These are phyloP conservation scores for Huntiella savannae DNA, from an alignment of 2,329 filamentous ascomycete species.

Conservation along the genomic window DNA sequence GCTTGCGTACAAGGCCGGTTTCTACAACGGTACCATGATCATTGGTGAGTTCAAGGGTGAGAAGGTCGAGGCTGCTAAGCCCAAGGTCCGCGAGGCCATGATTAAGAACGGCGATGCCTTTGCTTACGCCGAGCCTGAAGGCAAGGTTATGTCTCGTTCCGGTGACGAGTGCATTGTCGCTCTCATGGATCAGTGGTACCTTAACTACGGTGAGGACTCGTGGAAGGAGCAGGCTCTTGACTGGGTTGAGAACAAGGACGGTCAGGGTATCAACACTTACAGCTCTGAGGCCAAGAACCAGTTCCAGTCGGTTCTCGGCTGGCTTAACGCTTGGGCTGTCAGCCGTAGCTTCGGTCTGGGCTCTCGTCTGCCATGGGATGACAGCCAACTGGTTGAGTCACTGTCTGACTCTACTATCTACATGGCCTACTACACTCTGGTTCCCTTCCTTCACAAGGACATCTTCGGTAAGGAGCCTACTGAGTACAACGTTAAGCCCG, in stretches of 20 bases:
- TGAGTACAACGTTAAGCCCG: constrained; percentile 47
- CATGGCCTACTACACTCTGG: constrained; percentile 59
- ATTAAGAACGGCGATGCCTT: constrained; percentile 66
- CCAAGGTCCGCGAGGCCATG: constrained; percentile 61
- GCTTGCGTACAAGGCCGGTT: constrained; percentile 89
- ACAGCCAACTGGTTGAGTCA: constrained; percentile 75
- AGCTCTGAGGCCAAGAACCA: constrained; percentile 56
- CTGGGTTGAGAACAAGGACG: constrained; percentile 48
- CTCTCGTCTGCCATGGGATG: constrained; percentile 88
- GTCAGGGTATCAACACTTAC: constrained; percentile 60
- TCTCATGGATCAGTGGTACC: constrained; percentile 91
- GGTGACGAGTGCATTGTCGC: constrained; percentile 87
- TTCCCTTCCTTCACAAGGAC: constrained; percentile 55
- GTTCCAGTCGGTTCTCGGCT: constrained; percentile 72
- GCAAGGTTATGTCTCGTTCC: constrained; percentile 70
- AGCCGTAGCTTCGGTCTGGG: constrained; percentile 81
- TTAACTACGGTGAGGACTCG: constrained; percentile 82
- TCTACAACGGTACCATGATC: constrained; percentile 84
- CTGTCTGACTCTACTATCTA: constrained; percentile 87
- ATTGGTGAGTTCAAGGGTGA: constrained; percentile 76
- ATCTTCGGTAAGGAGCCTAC: constrained; percentile 64
- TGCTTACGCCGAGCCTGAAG: constrained; percentile 82
- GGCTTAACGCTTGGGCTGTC: constrained; percentile 93
- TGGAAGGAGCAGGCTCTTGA: constrained; percentile 64
- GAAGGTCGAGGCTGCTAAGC: constrained; percentile 71